These are phyloP conservation scores for Trametes cingulata DNA, from an alignment of 768 basidiomycete species.

Conservation along the genomic window DNA sequence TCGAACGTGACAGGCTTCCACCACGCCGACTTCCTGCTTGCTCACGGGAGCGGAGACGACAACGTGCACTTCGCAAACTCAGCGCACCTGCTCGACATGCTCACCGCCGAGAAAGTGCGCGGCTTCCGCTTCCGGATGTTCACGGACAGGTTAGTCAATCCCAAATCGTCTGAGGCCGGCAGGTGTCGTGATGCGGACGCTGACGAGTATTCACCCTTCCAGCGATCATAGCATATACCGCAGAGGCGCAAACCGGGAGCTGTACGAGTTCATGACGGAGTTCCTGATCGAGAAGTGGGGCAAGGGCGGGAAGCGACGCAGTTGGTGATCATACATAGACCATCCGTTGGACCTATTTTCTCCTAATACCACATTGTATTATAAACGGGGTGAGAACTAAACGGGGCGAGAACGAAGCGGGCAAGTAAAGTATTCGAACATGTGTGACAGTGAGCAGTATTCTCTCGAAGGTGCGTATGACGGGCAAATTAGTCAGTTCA, in stretches of 20 bases:
- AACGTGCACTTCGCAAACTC: conserved; percentile 95
- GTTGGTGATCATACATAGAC: conserved; percentile 44
- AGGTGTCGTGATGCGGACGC: conserved; percentile 7
- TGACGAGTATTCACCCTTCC: conserved; percentile 15
- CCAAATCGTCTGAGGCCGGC: conserved; percentile 1
- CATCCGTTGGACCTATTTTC: neutral
- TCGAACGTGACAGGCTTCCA: conserved; percentile 86
- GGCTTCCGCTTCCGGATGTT: conserved; percentile 92
- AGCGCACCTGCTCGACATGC: conserved; percentile 90
- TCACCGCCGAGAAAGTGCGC: conserved; percentile 74
- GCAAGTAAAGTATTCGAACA: no score
- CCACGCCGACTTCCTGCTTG: conserved; percentile 77
- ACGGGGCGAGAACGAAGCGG: no score
- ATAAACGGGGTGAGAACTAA: no score
- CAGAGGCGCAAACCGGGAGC: conserved; percentile 78
- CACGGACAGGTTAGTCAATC: conserved; percentile 75
- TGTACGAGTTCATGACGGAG: conserved; percentile 82
- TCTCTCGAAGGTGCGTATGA: no score
- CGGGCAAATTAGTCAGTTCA: no score
- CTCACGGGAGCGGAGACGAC: conserved; percentile 94
- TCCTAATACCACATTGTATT: neutral
- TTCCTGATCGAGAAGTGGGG: conserved; percentile 96
- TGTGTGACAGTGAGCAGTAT: no score
- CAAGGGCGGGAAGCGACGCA: conserved; percentile 67
- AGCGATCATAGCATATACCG: conserved; percentile 80